phyloP scores from a whole-genome alignment of 192 early-diverging fungal species.

The Coemansia sp. region DNA sequence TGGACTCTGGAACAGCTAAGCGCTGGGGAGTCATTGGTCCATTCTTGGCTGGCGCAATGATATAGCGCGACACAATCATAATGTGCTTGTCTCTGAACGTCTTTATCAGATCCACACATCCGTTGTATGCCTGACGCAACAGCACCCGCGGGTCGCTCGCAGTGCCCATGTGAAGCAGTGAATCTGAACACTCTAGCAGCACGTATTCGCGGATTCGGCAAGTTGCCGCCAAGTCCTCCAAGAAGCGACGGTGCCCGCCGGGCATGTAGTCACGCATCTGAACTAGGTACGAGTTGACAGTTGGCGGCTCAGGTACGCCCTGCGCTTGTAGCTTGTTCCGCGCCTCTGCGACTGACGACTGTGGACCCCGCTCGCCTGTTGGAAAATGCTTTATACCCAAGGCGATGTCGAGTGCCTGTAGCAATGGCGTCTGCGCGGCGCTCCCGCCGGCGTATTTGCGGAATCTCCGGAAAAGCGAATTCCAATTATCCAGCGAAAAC shows the following conservation, averaged over 20 bases:
- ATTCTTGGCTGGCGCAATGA: conserved; percentile 77
- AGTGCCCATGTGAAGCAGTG: conserved; percentile 17
- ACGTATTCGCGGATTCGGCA: conserved; percentile 71
- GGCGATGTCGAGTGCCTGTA: conserved; percentile 85
- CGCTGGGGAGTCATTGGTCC: conserved; percentile 62
- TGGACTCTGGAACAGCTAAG: conserved; percentile 5
- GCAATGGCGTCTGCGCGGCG: conserved; percentile 90
- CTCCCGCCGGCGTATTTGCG: conserved; percentile 85
- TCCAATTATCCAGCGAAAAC: conserved; percentile 52
- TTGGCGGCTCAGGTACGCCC: conserved; percentile 37
- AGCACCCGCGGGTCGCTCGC: conserved; percentile 30
- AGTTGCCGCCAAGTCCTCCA: conserved; percentile 67
- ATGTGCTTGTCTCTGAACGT: conserved; percentile 88
- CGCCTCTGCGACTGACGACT: conserved; percentile 33
- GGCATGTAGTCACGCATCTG: conserved; percentile 96
- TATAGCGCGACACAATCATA: conserved; percentile 88
- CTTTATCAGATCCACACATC: conserved; percentile 76
- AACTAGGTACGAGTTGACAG: conserved; percentile 70
- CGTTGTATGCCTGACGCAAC: conserved; percentile 73
- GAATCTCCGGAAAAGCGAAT: conserved; percentile 58
- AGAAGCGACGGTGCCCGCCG: conserved; percentile 78
- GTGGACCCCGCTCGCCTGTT: conserved; percentile 56
- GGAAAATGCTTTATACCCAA: conserved; percentile 85
- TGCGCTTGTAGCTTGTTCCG: conserved; percentile 20
- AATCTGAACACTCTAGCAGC: conserved; percentile 38